phyloP scores from a whole-genome alignment of 257 asterid species.

The Solanum chaucha region DNA sequence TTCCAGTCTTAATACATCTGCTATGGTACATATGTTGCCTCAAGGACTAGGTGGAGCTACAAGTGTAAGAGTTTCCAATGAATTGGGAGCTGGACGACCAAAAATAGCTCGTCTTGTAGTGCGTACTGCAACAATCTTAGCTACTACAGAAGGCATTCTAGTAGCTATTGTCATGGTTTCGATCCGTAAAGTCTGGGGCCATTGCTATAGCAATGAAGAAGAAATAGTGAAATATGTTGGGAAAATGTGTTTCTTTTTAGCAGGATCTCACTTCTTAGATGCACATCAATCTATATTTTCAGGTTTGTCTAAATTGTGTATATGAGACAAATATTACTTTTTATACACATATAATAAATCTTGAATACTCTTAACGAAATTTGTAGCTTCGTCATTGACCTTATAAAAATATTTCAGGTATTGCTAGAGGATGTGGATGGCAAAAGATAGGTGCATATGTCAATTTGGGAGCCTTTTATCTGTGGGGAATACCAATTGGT shows the following conservation, averaged over 20 bases:
- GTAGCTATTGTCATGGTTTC: slow-evolving; percentile 30
- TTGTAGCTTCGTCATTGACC: neutral
- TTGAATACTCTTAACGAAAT: neutral
- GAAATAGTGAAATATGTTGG: slow-evolving; percentile 37
- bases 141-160: slow-evolving; percentile 34
- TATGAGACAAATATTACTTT: neutral
- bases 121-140: slow-evolving; percentile 33
- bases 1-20: slow-evolving; percentile 48
- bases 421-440: slow-evolving; percentile 57
- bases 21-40: slow-evolving; percentile 59
- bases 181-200: slow-evolving; percentile 53
- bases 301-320: slow-evolving; percentile 4
- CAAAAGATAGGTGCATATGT: slow-evolving; percentile 65
- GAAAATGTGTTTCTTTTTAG: slow-evolving; percentile 43
- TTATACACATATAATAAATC: neutral
- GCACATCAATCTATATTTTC: slow-evolving; percentile 30
- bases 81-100: slow-evolving; percentile 55
- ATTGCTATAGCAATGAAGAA: slow-evolving; percentile 45
- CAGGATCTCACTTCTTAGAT: slow-evolving; percentile 36
- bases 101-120: slow-evolving; percentile 48
- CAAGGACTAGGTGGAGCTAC: slow-evolving; percentile 60
- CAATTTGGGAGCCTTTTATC: slow-evolving; percentile 47
- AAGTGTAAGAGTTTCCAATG: slow-evolving; percentile 59
- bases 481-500: slow-evolving; percentile 52
- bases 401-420: neutral